Conservation (phyloP, 2,329 filamentous ascomycete species). For the Fusarium gaditjirri region DNA sequence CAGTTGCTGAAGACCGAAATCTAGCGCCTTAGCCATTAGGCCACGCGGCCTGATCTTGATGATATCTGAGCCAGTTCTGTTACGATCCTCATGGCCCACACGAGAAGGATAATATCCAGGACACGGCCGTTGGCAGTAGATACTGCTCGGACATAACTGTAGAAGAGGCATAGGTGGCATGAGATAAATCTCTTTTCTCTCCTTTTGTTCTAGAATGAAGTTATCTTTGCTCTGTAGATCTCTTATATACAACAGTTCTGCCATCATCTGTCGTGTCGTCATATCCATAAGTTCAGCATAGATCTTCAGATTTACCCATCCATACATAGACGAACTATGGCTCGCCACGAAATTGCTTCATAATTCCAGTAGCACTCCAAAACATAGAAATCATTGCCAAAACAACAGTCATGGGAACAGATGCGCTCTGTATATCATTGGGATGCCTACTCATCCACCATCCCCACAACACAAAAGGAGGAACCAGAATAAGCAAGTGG, state of each 20-base stretch:
- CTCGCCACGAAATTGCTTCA: constrained; percentile 18
- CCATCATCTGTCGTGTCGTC: not conserved
- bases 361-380: constrained; percentile 18
- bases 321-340: not conserved
- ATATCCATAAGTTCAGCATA: not conserved
- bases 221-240: not conserved
- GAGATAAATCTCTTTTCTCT: not conserved
- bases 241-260: not conserved
- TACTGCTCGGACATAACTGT: not conserved
- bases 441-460: constrained; percentile 2
- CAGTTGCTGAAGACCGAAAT: not conserved
- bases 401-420: constrained; percentile 12
- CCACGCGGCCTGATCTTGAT: constrained; percentile 2
- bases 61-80: not conserved
- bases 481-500: constrained; percentile 10
- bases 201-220: fast-evolving
- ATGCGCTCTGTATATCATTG: constrained; percentile 14
- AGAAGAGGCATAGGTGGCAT: not conserved
- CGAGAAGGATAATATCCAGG: not conserved
- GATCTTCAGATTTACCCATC: not conserved
- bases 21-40: constrained; percentile 1
- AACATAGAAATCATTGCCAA: constrained; percentile 18
- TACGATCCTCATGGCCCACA: not conserved
- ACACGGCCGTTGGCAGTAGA: not conserved
- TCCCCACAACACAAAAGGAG: constrained; percentile 4